phyloP scores from a whole-genome alignment of 139 green algal species.

The Coelastrella sp. region DNA sequence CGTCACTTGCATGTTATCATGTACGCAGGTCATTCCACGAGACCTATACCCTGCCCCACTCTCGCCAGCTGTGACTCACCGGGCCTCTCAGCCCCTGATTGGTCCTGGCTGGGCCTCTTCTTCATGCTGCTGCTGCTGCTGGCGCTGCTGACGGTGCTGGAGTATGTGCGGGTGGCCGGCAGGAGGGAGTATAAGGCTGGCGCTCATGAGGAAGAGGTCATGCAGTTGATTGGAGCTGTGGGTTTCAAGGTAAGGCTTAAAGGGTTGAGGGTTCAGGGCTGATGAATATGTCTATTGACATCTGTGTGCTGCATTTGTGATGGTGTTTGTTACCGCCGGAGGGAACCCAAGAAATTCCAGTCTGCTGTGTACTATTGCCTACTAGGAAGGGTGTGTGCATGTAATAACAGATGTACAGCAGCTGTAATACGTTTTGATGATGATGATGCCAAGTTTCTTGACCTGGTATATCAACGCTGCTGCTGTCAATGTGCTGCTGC shows the following conservation, averaged over 20 bases:
- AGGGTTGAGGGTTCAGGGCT: not conserved
- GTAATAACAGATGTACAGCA: not conserved
- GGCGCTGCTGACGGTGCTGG: conserved; percentile 1
- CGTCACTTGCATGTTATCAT: not conserved
- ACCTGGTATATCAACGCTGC: not conserved
- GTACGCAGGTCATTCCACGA: not conserved
- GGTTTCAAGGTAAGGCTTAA: not conserved
- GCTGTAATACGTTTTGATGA: too few relatives aligned
- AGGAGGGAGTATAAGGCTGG: not conserved
- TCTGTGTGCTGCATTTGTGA: not conserved
- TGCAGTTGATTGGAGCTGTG: conserved; percentile 16
- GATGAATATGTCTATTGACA: not conserved
- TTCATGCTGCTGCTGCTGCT: conserved; percentile 32
- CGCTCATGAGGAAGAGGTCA: not conserved
- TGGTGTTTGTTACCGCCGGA: not conserved
- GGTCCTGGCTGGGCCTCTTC: conserved; percentile 2
- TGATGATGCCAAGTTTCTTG: too few relatives aligned
- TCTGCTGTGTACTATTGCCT: too few relatives aligned
- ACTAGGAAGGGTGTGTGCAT: not conserved
- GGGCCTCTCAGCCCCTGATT: not conserved
- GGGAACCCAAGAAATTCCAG: not conserved
- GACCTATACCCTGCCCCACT: not conserved
- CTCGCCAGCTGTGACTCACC: not conserved
- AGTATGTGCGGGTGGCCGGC: not conserved
- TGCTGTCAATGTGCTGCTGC: not conserved